A percentile compares a stretch with the other conserved stretches of the same genome.
Evolutionary conservation across 1,284 basidiomycete species (phyloP).

Genomic region (Moesziomyces antarcticus): DNA sequence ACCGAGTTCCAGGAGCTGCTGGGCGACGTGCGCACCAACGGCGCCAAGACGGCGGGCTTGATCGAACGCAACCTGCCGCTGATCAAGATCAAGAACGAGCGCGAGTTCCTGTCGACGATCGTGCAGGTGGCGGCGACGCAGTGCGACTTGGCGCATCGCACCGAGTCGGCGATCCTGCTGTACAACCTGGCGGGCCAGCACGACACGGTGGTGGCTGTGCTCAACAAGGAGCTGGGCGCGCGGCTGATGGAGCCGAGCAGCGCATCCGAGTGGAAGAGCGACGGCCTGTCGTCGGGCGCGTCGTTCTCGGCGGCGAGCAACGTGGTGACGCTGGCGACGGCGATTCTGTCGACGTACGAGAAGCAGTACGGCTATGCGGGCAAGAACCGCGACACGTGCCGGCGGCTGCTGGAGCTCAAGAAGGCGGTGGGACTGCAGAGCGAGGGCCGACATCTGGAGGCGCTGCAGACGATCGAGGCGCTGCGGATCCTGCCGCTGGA

Average conservation of each 20-base stretch:
- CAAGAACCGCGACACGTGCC: slow-evolving; percentile 76
- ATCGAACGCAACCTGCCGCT: slow-evolving; percentile 85
- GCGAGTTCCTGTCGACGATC: slow-evolving; percentile 84
- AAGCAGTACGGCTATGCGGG: slow-evolving; percentile 76
- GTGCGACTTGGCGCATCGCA: slow-evolving; percentile 76
- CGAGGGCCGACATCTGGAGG: slow-evolving; percentile 78
- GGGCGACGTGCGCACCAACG: slow-evolving; percentile 88
- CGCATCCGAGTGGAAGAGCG: slow-evolving; percentile 39
- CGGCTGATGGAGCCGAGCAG: slow-evolving; percentile 59
- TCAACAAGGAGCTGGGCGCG: slow-evolving; percentile 89
- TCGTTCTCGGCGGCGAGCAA: slow-evolving; percentile 75
- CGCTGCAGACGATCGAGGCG: slow-evolving; percentile 86
- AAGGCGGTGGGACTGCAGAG: slow-evolving; percentile 83
- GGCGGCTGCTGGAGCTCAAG: slow-evolving; percentile 80
- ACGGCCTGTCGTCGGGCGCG: slow-evolving; percentile 36
- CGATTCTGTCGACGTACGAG: slow-evolving; percentile 88
- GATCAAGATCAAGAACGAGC: slow-evolving; percentile 78
- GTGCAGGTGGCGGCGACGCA: slow-evolving; percentile 83
- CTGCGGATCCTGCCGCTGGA: slow-evolving; percentile 90
- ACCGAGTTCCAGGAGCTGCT: slow-evolving; percentile 82
- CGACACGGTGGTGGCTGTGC: slow-evolving; percentile 84
- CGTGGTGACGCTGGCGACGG: slow-evolving; percentile 81
- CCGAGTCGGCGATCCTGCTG: slow-evolving; percentile 90
- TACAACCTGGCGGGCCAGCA: slow-evolving; percentile 96
- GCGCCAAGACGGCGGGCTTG: slow-evolving; percentile 84